Evolutionary conservation across 192 early-diverging fungal species (phyloP).

Genomic region (Chytriomyces sp.): DNA sequence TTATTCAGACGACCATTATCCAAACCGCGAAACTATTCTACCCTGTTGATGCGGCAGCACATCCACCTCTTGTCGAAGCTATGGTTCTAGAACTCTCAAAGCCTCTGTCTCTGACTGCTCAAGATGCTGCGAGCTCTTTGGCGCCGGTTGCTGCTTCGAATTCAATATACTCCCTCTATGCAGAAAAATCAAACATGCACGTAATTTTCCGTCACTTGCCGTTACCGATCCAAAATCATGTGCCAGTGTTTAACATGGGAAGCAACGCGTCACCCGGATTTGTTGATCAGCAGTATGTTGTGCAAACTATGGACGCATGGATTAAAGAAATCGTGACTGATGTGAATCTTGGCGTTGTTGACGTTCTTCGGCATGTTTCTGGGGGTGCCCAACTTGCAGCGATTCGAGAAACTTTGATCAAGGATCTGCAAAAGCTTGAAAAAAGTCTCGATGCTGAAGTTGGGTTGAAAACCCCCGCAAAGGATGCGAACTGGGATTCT

Average conservation of each 20-base stretch:
- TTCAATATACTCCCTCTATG: constrained; percentile 31
- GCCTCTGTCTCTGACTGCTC: background rate
- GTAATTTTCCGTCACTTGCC: constrained; percentile 41
- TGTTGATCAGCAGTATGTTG: background rate
- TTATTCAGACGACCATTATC: constrained; percentile 34
- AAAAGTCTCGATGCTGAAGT: background rate
- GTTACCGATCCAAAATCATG: constrained; percentile 34
- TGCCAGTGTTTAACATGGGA: constrained; percentile 27
- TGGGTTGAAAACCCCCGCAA: background rate
- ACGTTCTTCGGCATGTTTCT: constrained; percentile 19
- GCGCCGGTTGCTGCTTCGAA: background rate
- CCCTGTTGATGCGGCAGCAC: constrained; percentile 3
- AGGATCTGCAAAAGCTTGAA: constrained; percentile 19
- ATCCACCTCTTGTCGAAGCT: background rate
- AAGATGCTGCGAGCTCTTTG: background rate
- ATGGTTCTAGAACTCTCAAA: background rate
- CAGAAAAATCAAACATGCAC: constrained; percentile 48
- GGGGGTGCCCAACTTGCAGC: constrained; percentile 16
- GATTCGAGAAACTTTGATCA: constrained; percentile 24
- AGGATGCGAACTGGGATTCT: too few species aligned
- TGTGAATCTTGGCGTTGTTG: background rate
- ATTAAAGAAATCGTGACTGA: constrained; percentile 1
- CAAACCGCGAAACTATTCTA: constrained; percentile 23
- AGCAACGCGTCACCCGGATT: background rate
- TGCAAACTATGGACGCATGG: constrained; percentile 2